These are phyloP conservation scores for Aspergillus mulundensis DNA, from an alignment of 495 filamentous ascomycete genomes.

Conservation along the genomic window DNA sequence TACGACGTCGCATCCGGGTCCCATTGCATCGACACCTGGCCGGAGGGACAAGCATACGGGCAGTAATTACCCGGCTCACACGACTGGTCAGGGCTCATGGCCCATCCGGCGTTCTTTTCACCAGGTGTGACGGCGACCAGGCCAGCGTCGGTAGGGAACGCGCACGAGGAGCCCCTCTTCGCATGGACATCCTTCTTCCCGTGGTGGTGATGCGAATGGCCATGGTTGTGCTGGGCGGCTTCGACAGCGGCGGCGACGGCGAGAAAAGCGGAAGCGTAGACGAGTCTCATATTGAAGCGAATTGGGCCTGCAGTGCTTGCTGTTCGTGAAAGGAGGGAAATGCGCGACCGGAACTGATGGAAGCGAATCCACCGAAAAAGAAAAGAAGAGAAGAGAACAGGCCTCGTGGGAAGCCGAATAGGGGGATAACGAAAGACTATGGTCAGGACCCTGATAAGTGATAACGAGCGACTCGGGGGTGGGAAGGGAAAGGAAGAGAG, in stretches of 20 bases:
- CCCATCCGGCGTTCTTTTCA: conserved; percentile 69
- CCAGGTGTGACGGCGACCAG: conserved; percentile 65
- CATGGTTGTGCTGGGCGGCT: conserved; percentile 34
- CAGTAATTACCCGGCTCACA: conserved; percentile 70
- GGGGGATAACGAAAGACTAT: conserved; percentile 16
- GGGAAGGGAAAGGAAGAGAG: conserved; percentile 18
- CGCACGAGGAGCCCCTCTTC: conserved; percentile 52
- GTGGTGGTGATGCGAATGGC: conserved; percentile 25
- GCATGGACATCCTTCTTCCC: conserved; percentile 19
- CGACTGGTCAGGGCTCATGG: conserved; percentile 72
- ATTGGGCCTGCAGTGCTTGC: conserved; percentile 6
- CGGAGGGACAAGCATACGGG: conserved; percentile 73
- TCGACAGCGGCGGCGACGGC: conserved; percentile 58
- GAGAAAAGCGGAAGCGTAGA: conserved; percentile 39
- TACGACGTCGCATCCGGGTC: conserved; percentile 65
- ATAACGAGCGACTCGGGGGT: conserved; percentile 24
- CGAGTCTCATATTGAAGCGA: conserved; percentile 33
- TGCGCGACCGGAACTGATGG: background rate
- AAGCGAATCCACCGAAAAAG: conserved; percentile 2
- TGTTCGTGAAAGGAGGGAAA: conserved; percentile 5
- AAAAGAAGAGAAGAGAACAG: background rate
- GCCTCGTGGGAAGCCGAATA: conserved; percentile 3
- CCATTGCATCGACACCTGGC: conserved; percentile 79
- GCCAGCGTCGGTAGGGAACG: conserved; percentile 64
- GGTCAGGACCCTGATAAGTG: conserved; percentile 16